A percentile compares a stretch with the other conserved stretches of the same genome.
These are phyloP conservation scores for Colletotrichum euphorbiae DNA, from an alignment of 2,329 filamentous ascomycete species.

Conservation along the genomic window DNA sequence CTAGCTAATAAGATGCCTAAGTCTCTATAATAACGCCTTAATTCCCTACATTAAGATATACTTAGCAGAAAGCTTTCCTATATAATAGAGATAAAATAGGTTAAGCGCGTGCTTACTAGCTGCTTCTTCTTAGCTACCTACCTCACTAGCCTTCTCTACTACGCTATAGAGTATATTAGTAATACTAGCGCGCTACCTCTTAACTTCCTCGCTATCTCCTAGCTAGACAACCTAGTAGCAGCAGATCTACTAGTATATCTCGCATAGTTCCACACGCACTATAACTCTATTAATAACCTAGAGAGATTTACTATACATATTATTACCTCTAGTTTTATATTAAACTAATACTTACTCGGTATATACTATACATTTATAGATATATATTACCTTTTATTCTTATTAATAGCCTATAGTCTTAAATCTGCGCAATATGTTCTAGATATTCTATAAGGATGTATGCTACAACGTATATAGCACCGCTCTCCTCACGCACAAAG, in stretches of 20 bases:
- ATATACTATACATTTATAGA: constrained; percentile 2
- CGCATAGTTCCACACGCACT: neutral
- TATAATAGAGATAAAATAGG: neutral
- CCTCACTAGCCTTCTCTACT: neutral
- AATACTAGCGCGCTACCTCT: neutral
- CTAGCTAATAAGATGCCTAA: neutral
- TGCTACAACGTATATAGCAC: neutral
- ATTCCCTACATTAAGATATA: constrained; percentile 2
- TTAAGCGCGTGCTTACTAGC: neutral
- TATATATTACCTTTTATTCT: neutral
- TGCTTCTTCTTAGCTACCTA: constrained; percentile 24
- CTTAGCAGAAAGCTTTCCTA: constrained; percentile 14
- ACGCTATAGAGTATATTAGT: neutral
- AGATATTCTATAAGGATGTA: constrained; percentile 20
- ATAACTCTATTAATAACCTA: neutral
- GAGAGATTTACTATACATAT: constrained; percentile 1
- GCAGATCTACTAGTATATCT: constrained; percentile 9
- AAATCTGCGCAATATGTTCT: constrained; percentile 12
- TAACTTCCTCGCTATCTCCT: constrained; percentile 11
- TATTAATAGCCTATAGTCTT: constrained; percentile 8
- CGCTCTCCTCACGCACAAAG: neutral
- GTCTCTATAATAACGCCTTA: neutral
- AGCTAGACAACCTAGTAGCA: neutral
- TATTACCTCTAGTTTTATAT: constrained; percentile 18
- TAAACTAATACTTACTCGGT: constrained; percentile 11